phyloP scores from a whole-genome alignment of 805 yeast genomes.

The Hanseniaspora osmophila region DNA sequence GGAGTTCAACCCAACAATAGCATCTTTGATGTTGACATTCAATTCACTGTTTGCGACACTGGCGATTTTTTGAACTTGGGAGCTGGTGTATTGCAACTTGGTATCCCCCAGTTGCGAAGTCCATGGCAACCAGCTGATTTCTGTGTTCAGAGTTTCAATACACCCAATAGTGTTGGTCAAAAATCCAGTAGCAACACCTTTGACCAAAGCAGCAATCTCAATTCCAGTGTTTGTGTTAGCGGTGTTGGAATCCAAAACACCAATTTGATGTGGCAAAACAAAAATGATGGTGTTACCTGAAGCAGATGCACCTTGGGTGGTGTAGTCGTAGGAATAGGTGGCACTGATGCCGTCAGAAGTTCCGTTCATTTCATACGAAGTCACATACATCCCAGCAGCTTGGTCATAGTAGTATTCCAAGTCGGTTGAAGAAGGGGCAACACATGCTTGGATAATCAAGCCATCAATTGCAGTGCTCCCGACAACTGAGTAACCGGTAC shows the following conservation, averaged over 20 bases:
- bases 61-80: constrained; percentile 30
- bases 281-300: constrained; percentile 33
- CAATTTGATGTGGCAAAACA: constrained; percentile 41
- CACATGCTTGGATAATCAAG: constrained; percentile 37
- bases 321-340: constrained; percentile 33
- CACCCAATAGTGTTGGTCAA: constrained; percentile 27
- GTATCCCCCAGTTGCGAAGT: constrained; percentile 18
- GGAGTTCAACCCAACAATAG: constrained; percentile 29
- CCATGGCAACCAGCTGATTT: constrained; percentile 35
- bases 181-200: constrained; percentile 36
- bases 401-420: constrained; percentile 37
- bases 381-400: constrained; percentile 57
- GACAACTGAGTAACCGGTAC: constrained; percentile 23
- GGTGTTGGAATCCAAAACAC: constrained; percentile 22
- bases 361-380: constrained; percentile 35
- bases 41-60: constrained; percentile 33
- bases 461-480: constrained; percentile 26
- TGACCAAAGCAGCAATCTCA: constrained; percentile 31
- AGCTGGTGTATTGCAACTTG: constrained; percentile 27
- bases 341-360: constrained; percentile 32
- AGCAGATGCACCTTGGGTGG: constrained; percentile 35
- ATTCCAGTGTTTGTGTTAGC: constrained; percentile 27
- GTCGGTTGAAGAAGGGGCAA: constrained; percentile 26
- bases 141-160: constrained; percentile 26
- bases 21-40: constrained; percentile 29